Evolutionary conservation across 2,329 filamentous ascomycete genomes (phyloP).

Genomic region (Microdochium paspali): DNA sequence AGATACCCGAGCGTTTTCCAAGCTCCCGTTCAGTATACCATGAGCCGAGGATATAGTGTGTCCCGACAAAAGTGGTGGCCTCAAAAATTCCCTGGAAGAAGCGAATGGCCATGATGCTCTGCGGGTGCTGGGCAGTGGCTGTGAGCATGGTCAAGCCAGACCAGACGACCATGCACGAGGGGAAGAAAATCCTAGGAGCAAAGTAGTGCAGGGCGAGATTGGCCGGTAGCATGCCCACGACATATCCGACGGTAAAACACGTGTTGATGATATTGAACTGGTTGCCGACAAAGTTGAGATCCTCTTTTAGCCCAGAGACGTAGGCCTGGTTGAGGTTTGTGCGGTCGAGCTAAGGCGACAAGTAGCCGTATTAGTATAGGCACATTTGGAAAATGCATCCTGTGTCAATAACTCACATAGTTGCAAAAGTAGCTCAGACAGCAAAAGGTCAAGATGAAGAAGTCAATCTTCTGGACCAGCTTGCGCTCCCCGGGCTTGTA

Average conservation of each 20-base stretch:
- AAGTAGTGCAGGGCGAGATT: conserved; percentile 26
- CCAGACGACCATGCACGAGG: conserved; percentile 22
- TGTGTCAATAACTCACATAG: conserved; percentile 27
- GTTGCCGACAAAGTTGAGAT: conserved; percentile 18
- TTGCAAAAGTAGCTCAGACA: conserved; percentile 48
- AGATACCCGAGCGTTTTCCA: conserved; percentile 35
- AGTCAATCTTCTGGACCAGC: conserved; percentile 50
- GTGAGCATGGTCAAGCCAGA: conserved; percentile 22
- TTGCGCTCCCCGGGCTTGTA: conserved; percentile 25
- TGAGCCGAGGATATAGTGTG: conserved; percentile 31
- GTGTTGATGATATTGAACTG: conserved; percentile 17
- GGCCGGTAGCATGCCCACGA: conserved; percentile 23
- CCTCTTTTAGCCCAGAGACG: conserved; percentile 23
- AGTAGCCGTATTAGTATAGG: conserved; percentile 2
- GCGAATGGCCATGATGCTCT: conserved; percentile 26
- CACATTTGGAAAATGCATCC: neutral
- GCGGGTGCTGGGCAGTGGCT: conserved; percentile 17
- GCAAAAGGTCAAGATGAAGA: conserved; percentile 56
- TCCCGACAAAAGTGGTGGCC: conserved; percentile 29
- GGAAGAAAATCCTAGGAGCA: conserved; percentile 22
- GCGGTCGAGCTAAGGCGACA: conserved; percentile 21
- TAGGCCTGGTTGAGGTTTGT: conserved; percentile 22
- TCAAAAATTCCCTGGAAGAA: conserved; percentile 28
- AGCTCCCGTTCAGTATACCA: conserved; percentile 31
- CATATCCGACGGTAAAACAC: conserved; percentile 23